A percentile compares a stretch with the other conserved stretches of the same genome.
Evolutionary conservation across 1,139 yeast genomes (phyloP).

Genomic region (Suhomyces yuchorum): DNA sequence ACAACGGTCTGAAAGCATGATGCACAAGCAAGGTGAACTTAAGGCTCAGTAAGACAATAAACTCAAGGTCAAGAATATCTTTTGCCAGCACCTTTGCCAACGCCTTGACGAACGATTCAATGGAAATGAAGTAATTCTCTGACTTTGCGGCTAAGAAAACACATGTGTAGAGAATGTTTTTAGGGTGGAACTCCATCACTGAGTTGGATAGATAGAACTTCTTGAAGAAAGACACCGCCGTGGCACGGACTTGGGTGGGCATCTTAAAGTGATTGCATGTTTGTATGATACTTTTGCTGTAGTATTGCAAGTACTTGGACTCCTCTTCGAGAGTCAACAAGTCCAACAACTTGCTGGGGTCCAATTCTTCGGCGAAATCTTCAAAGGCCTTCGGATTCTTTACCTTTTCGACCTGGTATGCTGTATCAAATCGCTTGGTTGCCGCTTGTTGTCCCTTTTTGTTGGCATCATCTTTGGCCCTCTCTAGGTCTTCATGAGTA

Average conservation of each 20-base stretch:
- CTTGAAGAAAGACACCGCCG: slow-evolving; percentile 81
- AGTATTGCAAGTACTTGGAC: slow-evolving; percentile 61
- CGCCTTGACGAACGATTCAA: slow-evolving; percentile 74
- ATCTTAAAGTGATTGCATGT: slow-evolving; percentile 47
- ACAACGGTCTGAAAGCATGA: slow-evolving; percentile 83
- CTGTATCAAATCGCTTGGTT: slow-evolving; percentile 34
- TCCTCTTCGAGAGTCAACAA: slow-evolving; percentile 71
- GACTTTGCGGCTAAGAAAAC: slow-evolving; percentile 90
- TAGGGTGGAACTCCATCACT: slow-evolving; percentile 87
- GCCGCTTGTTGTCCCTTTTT: slow-evolving; percentile 51
- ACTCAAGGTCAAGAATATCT: slow-evolving; percentile 77
- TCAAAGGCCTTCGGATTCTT: slow-evolving; percentile 33
- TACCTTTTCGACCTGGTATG: slow-evolving; percentile 29
- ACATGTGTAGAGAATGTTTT: slow-evolving; percentile 78
- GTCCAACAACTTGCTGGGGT: slow-evolving; percentile 37
- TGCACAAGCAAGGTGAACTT: slow-evolving; percentile 82
- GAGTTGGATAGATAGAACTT: slow-evolving; percentile 79
- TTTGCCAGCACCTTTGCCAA: slow-evolving; percentile 67
- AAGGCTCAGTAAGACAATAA: slow-evolving; percentile 69
- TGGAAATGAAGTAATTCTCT: slow-evolving; percentile 85
- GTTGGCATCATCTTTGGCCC: slow-evolving; percentile 51
- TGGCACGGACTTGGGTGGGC: slow-evolving; percentile 63
- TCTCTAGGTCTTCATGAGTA: slow-evolving; percentile 55
- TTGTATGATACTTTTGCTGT: slow-evolving; percentile 69
- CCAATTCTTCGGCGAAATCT: slow-evolving; percentile 36